Evolutionary conservation across 805 yeast species (phyloP).

Genomic region (Candida xyloterini): DNA sequence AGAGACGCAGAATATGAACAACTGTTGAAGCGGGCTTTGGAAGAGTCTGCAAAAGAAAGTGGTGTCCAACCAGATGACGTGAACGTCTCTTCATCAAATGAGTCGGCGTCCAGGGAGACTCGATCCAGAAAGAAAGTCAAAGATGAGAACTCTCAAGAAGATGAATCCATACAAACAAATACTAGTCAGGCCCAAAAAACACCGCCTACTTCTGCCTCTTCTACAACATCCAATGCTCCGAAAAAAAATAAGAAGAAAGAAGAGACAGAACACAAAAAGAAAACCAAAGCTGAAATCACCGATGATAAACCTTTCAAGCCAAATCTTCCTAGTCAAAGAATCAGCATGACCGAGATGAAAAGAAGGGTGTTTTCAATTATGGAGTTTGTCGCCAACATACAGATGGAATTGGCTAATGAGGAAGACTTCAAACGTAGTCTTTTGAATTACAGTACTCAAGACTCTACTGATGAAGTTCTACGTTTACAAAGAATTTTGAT

Average conservation of each 20-base stretch:
- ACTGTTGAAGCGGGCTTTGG: slow-evolving; percentile 43
- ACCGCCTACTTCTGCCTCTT: slow-evolving; percentile 20
- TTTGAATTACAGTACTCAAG: slow-evolving; percentile 25
- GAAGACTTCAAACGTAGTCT: slow-evolving; percentile 48
- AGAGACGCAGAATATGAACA: slow-evolving; percentile 36
- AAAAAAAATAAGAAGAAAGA: slow-evolving; percentile 20
- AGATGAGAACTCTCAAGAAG: slow-evolving; percentile 22
- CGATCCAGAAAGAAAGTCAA: slow-evolving; percentile 26
- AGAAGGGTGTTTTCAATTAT: slow-evolving; percentile 84
- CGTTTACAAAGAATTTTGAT: slow-evolving; percentile 39
- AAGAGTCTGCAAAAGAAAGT: slow-evolving; percentile 55
- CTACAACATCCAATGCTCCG: slow-evolving; percentile 15
- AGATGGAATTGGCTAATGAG: slow-evolving; percentile 75
- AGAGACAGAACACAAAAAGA: slow-evolving; percentile 20
- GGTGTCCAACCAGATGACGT: slow-evolving; percentile 38
- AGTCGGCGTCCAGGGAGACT: slow-evolving; percentile 25
- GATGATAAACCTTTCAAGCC: slow-evolving; percentile 78
- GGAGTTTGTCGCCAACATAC: slow-evolving; percentile 87
- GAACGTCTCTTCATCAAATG: slow-evolving; percentile 33
- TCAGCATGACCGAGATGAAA: slow-evolving; percentile 78
- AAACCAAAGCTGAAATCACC: slow-evolving; percentile 36
- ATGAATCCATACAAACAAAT: slow-evolving; percentile 12
- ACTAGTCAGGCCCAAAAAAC: slow-evolving; percentile 17
- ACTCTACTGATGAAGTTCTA: slow-evolving; percentile 24
- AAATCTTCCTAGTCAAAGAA: slow-evolving; percentile 72